phyloP scores from a whole-genome alignment of 2,329 filamentous ascomycete genomes.

The Leptographium radiaticola region DNA sequence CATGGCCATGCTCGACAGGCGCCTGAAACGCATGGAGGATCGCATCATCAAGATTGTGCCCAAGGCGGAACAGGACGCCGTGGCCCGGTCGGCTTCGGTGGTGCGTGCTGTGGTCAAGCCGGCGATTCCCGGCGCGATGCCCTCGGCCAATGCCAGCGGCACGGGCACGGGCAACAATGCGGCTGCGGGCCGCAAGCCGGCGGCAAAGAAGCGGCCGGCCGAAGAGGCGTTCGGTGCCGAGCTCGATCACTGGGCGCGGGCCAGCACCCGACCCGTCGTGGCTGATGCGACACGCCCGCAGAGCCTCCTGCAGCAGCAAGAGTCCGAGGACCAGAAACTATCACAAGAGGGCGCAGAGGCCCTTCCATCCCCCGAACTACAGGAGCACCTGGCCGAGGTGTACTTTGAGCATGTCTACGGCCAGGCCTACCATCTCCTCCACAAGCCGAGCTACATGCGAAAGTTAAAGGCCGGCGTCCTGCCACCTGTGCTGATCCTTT shows the following conservation, averaged over 20 bases:
- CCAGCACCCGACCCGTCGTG: conserved; percentile 35
- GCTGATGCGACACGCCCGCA: conserved; percentile 13
- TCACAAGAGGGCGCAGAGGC: conserved; percentile 72
- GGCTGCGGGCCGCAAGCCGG: conserved; percentile 29
- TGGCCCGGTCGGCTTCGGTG: conserved; percentile 39
- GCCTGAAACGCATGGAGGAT: conserved; percentile 93
- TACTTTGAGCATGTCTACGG: conserved; percentile 96
- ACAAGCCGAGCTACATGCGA: conserved; percentile 95
- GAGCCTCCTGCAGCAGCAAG: conserved; percentile 39
- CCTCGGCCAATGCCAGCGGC: conserved; percentile 13
- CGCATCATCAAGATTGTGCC: conserved; percentile 92
- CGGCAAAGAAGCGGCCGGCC: conserved; percentile 64
- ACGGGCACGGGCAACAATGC: not conserved
- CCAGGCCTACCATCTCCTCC: conserved; percentile 84
- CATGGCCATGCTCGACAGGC: conserved; percentile 97
- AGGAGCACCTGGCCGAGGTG: conserved; percentile 84
- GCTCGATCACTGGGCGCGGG: conserved; percentile 66
- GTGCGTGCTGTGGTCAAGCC: conserved; percentile 79
- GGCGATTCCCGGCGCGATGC: conserved; percentile 42
- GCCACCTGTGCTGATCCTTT: conserved; percentile 82
- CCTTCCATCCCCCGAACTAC: conserved; percentile 72
- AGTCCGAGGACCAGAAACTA: conserved; percentile 62
- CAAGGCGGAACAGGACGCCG: conserved; percentile 63
- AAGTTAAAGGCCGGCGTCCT: conserved; percentile 65
- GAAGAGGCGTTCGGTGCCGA: conserved; percentile 81